A percentile compares a stretch with the other conserved stretches of the same genome.
Evolutionary conservation across 805 yeast species (phyloP).

Genomic region (Yamadazyma insecticola): DNA sequence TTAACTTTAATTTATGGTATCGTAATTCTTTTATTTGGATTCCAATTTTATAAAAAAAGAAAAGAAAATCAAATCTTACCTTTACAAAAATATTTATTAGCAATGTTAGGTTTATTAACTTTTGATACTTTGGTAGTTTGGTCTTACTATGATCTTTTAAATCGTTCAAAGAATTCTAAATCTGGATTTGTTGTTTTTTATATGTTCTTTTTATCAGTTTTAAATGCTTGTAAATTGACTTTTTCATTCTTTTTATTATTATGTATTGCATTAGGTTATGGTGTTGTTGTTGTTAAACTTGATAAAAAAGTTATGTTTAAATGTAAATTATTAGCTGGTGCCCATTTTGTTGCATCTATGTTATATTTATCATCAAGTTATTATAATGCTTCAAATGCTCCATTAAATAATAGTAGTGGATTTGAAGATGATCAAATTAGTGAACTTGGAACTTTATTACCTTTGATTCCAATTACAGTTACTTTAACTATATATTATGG

Average conservation of each 20-base stretch:
- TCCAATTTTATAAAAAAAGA: conserved; percentile 79
- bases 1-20: conserved; percentile 80
- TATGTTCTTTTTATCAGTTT: conserved; percentile 69
- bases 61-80: conserved; percentile 73
- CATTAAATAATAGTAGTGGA: conserved; percentile 17
- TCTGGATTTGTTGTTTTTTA: conserved; percentile 62
- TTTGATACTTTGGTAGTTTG: conserved; percentile 82
- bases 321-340: conserved; percentile 39
- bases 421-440: conserved; percentile 51
- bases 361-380: conserved; percentile 33
- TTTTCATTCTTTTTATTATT: conserved; percentile 84
- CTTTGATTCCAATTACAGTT: conserved; percentile 67
- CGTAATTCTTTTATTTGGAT: conserved; percentile 76
- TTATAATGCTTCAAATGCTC: conserved; percentile 19
- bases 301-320: conserved; percentile 69
- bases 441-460: conserved; percentile 44
- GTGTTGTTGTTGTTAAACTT: conserved; percentile 85
- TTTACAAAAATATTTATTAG: conserved; percentile 85
- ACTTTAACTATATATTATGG: conserved; percentile 72
- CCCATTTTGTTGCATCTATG: conserved; percentile 32
- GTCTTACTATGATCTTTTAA: conserved; percentile 85
- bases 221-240: conserved; percentile 78
- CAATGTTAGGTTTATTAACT: conserved; percentile 76
- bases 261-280: conserved; percentile 88
- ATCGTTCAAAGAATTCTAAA: conserved; percentile 45